A percentile compares a stretch with the other conserved stretches of the same genome.
These are phyloP conservation scores for Aegilops tauschii DNA, from an alignment of 176 grass and related monocot species.

Conservation along the genomic window DNA sequence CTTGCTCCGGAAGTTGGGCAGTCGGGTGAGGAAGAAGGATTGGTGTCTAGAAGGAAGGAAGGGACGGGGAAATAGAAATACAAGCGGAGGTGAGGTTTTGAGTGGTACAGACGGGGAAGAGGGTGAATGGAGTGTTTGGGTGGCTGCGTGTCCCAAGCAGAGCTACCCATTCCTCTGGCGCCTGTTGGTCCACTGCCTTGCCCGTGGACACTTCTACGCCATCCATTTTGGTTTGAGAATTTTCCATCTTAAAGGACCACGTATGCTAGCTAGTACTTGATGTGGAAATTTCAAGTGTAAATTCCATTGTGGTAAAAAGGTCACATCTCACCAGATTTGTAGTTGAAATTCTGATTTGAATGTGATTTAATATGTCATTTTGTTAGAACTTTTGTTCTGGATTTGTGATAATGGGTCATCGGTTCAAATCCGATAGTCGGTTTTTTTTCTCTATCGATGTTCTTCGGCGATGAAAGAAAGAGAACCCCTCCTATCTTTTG, in stretches of 20 bases:
- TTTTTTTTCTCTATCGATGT: too few species aligned
- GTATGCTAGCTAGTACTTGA: background rate
- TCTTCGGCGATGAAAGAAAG: too few species aligned
- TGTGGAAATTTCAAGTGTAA: background rate
- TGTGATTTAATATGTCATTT: background rate
- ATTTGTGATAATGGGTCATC: background rate
- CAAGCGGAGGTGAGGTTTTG: conserved; percentile 18
- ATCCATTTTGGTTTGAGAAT: background rate
- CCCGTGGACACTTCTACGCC: background rate
- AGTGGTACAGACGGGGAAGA: conserved; percentile 39
- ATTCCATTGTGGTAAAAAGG: background rate
- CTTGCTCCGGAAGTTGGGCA: background rate
- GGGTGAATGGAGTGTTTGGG: conserved; percentile 40
- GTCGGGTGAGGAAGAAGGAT: conserved; percentile 9
- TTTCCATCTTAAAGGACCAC: background rate
- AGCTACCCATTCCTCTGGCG: background rate
- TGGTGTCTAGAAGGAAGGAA: conserved; percentile 13
- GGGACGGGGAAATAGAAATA: conserved; percentile 19
- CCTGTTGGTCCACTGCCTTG: background rate
- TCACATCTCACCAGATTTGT: background rate
- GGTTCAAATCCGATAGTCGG: too few species aligned
- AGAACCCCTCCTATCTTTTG: too few species aligned
- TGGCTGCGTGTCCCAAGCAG: conserved; percentile 37
- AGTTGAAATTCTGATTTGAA: background rate
- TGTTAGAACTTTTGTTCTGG: background rate